These are phyloP conservation scores for Ogataea glucozyma DNA, from an alignment of 805 yeast genomes.

Conservation along the genomic window DNA sequence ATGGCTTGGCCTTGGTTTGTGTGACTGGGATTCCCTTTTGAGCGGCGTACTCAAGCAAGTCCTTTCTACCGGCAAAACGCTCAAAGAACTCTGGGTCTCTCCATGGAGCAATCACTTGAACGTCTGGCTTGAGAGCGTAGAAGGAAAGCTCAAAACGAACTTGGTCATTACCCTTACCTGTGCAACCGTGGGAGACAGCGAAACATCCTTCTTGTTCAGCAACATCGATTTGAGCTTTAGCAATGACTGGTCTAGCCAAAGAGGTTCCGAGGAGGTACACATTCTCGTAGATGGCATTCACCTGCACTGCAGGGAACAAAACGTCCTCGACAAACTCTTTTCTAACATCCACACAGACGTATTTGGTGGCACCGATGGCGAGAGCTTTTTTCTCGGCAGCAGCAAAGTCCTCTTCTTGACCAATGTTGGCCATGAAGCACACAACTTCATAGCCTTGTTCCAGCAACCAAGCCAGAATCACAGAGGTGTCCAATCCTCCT, in stretches of 20 bases:
- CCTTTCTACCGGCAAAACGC: conserved; percentile 98
- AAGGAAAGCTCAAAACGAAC: conserved; percentile 96
- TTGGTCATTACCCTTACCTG: conserved; percentile 99
- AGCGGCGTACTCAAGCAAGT: conserved; percentile 90
- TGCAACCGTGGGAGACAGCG: conserved; percentile 98
- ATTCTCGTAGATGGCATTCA: conserved; percentile 97
- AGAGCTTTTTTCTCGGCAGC: conserved; percentile 96
- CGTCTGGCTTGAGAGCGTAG: conserved; percentile 98
- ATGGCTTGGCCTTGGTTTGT: conserved; percentile 98
- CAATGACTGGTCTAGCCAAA: conserved; percentile 97
- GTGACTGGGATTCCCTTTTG: conserved; percentile 90
- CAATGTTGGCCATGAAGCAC: conserved; percentile 97
- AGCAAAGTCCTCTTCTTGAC: conserved; percentile 98
- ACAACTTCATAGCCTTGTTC: conserved; percentile 98
- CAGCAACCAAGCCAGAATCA: conserved; percentile 95
- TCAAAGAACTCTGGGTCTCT: conserved; percentile 93
- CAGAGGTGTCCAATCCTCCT: conserved; percentile 98
- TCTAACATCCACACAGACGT: conserved; percentile 91
- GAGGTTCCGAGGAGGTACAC: conserved; percentile 97
- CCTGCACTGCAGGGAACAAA: conserved; percentile 94
- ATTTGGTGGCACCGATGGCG: conserved; percentile 96
- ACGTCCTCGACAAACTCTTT: conserved; percentile 92
- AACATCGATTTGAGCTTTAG: conserved; percentile 95
- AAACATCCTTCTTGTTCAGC: conserved; percentile 98
- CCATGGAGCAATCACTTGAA: conserved; percentile 98